These are phyloP conservation scores for Termitomyces sp. DNA, from an alignment of 768 basidiomycete genomes.

Conservation along the genomic window DNA sequence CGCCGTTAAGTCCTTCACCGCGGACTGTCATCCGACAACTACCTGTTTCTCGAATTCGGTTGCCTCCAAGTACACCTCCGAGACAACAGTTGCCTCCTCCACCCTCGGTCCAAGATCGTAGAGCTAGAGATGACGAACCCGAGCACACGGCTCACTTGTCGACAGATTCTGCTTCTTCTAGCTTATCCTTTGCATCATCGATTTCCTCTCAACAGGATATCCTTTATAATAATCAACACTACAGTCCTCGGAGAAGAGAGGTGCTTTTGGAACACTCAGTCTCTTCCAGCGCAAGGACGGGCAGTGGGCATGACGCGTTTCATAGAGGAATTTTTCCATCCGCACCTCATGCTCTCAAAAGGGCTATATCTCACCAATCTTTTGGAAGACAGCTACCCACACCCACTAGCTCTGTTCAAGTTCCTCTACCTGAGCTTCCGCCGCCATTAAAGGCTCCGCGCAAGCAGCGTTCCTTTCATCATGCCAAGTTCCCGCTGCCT, in stretches of 20 bases:
- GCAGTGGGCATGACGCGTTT: background rate
- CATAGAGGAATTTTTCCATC: constrained; percentile 12
- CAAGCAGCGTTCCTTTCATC: constrained; percentile 63
- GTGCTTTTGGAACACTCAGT: constrained; percentile 19
- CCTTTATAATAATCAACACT: constrained; percentile 19
- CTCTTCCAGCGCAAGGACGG: constrained; percentile 7
- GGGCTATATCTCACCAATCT: constrained; percentile 53
- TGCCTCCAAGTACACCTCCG: constrained; percentile 46
- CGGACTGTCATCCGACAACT: constrained; percentile 35
- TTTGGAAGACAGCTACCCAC: constrained; percentile 31
- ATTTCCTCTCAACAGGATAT: constrained; percentile 23
- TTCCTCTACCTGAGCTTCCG: constrained; percentile 22
- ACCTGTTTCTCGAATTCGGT: constrained; percentile 35
- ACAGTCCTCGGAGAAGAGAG: constrained; percentile 21
- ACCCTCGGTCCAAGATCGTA: constrained; percentile 19
- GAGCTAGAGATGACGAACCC: constrained; percentile 11
- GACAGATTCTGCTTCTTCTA: constrained; percentile 27
- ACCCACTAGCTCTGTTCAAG: constrained; percentile 18
- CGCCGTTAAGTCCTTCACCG: constrained; percentile 18
- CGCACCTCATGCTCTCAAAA: constrained; percentile 37
- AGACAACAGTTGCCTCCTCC: constrained; percentile 40
- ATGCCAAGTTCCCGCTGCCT: constrained; percentile 48
- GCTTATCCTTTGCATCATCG: constrained; percentile 39
- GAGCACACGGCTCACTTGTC: constrained; percentile 12
- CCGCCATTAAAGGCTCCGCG: constrained; percentile 29